Conservation (phyloP, 306 rosid genomes). For the Vigna nakashimae region DNA sequence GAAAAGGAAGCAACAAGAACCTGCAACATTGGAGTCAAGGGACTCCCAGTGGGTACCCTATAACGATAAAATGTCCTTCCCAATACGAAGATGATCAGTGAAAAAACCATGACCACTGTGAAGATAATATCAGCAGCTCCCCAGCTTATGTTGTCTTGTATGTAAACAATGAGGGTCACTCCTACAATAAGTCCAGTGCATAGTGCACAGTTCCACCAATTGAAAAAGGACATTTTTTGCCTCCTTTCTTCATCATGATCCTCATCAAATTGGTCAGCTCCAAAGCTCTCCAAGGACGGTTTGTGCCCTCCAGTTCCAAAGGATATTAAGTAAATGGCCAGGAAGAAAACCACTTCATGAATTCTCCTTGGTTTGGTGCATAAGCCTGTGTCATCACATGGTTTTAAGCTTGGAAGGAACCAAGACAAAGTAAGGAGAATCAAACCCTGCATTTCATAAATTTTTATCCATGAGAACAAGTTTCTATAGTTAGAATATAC, state of each 20-base stretch:
- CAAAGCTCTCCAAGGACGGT: constrained; percentile 90
- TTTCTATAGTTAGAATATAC: constrained; percentile 6
- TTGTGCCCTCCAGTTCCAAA: constrained; percentile 93
- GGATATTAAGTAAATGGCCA: constrained; percentile 79
- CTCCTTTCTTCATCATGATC: constrained; percentile 65
- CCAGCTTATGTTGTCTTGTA: constrained; percentile 84
- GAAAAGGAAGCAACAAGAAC: constrained; percentile 82
- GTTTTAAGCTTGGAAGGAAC: constrained; percentile 72
- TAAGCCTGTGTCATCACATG: constrained; percentile 51
- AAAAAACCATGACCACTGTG: constrained; percentile 68
- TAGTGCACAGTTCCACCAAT: constrained; percentile 92
- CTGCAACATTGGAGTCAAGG: constrained; percentile 89
- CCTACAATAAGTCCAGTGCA: constrained; percentile 83
- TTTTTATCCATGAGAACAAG: background rate
- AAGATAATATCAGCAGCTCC: constrained; percentile 76
- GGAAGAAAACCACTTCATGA: constrained; percentile 78
- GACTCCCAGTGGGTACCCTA: constrained; percentile 77
- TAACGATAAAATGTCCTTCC: constrained; percentile 80
- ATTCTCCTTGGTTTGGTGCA: constrained; percentile 69
- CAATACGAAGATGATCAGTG: constrained; percentile 66
- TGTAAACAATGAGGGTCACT: constrained; percentile 81
- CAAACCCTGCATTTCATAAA: constrained; percentile 67
- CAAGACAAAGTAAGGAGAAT: constrained; percentile 74
- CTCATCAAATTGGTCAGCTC: constrained; percentile 95
- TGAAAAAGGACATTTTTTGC: constrained; percentile 93